phyloP scores from a whole-genome alignment of 202 grass and related monocot genomes.

The Carex sylvatica region DNA sequence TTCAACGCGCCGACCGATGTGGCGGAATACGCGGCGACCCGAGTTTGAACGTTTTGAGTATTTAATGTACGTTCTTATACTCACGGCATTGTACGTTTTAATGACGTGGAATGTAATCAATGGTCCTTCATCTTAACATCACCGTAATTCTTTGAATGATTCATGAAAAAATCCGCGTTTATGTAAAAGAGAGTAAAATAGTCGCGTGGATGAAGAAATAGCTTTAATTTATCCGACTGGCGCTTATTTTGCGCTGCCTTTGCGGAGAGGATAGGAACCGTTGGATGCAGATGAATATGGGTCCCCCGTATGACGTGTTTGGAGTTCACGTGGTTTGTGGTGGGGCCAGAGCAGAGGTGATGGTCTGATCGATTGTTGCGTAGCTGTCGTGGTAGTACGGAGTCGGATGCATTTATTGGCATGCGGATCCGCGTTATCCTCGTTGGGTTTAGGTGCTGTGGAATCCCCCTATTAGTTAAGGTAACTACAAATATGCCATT shows the following conservation, averaged over 20 bases:
- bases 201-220: not conserved
- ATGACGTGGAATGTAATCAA: not conserved
- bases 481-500: not conserved
- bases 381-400: conserved; percentile 25
- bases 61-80: not conserved
- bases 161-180: not conserved
- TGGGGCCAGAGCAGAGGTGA: not conserved
- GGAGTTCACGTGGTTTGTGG: not conserved
- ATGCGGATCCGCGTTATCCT: conserved; percentile 22
- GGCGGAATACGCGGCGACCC: conserved; percentile 23
- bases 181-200: not conserved
- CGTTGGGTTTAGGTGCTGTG: not conserved
- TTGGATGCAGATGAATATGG: conserved; percentile 9
- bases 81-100: not conserved
- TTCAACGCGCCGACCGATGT: conserved; percentile 21
- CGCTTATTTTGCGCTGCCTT: not conserved
- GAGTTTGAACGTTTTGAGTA: not conserved
- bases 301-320: not conserved
- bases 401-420: conserved; percentile 26
- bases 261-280: not conserved
- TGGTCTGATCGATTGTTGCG: conserved; percentile 3
- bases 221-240: not conserved
- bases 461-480: not conserved
- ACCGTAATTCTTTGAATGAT: not conserved
- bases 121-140: not conserved